Conservation (phyloP, 345 rosid genomes). For the Linum tenue region DNA sequence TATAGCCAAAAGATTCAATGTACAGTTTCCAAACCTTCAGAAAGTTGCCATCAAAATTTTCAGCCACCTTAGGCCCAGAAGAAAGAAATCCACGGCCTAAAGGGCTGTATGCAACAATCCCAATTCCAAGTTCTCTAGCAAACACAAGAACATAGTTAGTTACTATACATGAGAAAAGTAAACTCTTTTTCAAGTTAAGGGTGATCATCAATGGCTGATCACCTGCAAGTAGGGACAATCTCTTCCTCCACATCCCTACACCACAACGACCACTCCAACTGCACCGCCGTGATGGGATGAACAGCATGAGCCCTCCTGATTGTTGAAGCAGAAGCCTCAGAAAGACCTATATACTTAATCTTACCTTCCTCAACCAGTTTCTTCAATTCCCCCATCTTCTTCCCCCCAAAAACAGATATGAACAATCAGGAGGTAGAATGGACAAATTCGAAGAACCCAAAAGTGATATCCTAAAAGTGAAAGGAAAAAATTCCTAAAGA, state of each 20-base stretch:
- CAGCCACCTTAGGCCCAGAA: neutral
- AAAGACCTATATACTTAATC: constrained; percentile 56
- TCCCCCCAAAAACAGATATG: too few species aligned
- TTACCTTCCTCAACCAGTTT: constrained; percentile 70
- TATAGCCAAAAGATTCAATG: neutral
- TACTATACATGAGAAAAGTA: too few species aligned
- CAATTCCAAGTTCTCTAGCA: constrained; percentile 6
- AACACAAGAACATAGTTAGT: neutral
- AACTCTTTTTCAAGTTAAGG: too few species aligned
- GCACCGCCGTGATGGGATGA: constrained; percentile 64
- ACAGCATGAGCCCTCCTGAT: constrained; percentile 74
- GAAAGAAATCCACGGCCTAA: constrained; percentile 6
- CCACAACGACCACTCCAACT: constrained; percentile 80
- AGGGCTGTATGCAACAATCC: constrained; percentile 10
- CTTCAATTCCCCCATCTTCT: constrained; percentile 50
- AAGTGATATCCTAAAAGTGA: too few species aligned
- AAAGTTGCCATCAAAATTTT: neutral
- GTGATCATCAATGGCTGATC: too few species aligned
- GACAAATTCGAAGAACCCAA: too few species aligned
- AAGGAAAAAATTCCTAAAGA: neutral
- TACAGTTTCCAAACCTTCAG: neutral
- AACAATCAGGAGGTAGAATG: neutral
- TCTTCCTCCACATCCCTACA: constrained; percentile 68
- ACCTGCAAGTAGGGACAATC: constrained; percentile 32
- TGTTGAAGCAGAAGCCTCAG: constrained; percentile 74